Evolutionary conservation across 179 eudicot species (phyloP).

Genomic region (Silene coronaria): DNA sequence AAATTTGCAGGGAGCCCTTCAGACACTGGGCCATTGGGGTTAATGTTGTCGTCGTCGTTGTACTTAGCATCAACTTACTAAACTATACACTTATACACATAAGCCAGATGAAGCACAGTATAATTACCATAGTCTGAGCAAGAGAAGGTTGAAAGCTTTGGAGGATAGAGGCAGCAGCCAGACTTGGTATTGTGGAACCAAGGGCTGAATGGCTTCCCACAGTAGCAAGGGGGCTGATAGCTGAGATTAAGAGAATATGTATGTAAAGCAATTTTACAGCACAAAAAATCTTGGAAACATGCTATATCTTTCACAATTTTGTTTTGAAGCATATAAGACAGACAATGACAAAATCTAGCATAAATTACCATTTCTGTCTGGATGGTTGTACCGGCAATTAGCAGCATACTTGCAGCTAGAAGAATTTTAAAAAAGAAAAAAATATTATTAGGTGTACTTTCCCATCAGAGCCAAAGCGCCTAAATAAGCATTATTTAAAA

Average conservation of each 20-base stretch:
- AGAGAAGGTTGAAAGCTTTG: slow-evolving; percentile 56
- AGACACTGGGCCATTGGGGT: background rate
- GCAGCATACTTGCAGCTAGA: slow-evolving; percentile 89
- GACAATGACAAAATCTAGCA: background rate
- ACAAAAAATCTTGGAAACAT: slow-evolving; percentile 2
- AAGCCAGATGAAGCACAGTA: slow-evolving; percentile 9
- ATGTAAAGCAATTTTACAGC: slow-evolving; percentile 14
- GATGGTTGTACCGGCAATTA: slow-evolving; percentile 91
- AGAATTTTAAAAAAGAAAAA: background rate
- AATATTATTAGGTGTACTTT: background rate
- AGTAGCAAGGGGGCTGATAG: slow-evolving; percentile 40
- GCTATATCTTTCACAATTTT: background rate
- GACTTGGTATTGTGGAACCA: slow-evolving; percentile 47
- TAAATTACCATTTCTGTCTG: slow-evolving; percentile 69
- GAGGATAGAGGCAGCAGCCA: slow-evolving; percentile 54
- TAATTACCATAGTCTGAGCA: slow-evolving; percentile 55
- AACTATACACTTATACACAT: background rate
- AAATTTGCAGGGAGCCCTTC: background rate
- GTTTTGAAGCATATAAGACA: background rate
- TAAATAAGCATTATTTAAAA: background rate
- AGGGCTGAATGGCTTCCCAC: slow-evolving; percentile 38
- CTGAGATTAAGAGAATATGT: slow-evolving; percentile 25
- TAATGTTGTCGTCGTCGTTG: background rate
- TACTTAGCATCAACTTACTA: background rate
- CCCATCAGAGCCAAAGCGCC: background rate